Evolutionary conservation across 805 yeast genomes (phyloP).

Genomic region (Cyberlindnera suaveolens): DNA sequence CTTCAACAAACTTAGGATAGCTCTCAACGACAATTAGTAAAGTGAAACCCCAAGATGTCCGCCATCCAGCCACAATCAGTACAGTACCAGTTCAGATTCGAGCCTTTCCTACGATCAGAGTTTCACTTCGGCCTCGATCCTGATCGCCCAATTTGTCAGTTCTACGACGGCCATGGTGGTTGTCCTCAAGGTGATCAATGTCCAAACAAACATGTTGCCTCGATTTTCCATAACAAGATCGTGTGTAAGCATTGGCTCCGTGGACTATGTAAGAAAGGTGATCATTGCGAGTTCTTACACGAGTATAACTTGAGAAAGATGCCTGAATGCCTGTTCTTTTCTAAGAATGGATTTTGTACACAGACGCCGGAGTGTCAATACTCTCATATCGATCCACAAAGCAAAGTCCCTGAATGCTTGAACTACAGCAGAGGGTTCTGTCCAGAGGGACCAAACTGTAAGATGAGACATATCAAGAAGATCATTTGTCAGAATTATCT

Average conservation of each 20-base stretch:
- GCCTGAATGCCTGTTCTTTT: constrained; percentile 92
- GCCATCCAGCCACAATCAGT: constrained; percentile 34
- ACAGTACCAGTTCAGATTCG: constrained; percentile 56
- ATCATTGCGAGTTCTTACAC: constrained; percentile 92
- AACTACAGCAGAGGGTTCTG: constrained; percentile 87
- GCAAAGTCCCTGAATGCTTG: constrained; percentile 82
- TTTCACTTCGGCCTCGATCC: constrained; percentile 81
- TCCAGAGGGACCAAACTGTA: constrained; percentile 83
- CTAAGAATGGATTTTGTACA: constrained; percentile 77
- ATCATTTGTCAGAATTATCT: constrained; percentile 72
- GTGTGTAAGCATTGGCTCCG: constrained; percentile 98
- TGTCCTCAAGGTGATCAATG: constrained; percentile 88
- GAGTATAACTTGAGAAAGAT: constrained; percentile 90
- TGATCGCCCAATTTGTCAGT: constrained; percentile 82
- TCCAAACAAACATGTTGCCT: constrained; percentile 78
- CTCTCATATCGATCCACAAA: constrained; percentile 83
- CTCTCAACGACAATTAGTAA: too few species aligned
- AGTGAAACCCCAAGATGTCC: constrained; percentile 22
- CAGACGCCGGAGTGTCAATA: constrained; percentile 93
- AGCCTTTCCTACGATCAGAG: constrained; percentile 74
- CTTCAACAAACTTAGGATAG: too few species aligned
- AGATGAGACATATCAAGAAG: constrained; percentile 72
- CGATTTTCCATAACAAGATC: constrained; percentile 62
- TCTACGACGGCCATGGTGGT: constrained; percentile 54
- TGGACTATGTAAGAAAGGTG: constrained; percentile 95